Conservation (phyloP, 1,139 yeast species). For the Saccharomycopsis hybrid region DNA sequence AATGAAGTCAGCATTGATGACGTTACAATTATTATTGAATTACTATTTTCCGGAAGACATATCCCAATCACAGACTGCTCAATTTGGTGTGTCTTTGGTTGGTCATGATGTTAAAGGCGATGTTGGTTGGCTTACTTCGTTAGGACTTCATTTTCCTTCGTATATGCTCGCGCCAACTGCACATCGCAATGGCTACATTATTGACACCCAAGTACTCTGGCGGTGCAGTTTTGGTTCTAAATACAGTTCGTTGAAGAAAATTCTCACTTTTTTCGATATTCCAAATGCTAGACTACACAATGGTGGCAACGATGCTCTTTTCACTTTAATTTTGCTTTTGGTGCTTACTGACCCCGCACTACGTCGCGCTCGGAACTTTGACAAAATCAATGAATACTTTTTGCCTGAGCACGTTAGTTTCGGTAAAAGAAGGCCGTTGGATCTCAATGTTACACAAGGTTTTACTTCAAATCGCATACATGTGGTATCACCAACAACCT, state of each 20-base stretch:
- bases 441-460: too few relatives aligned
- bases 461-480: neutral
- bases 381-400: slow-evolving; percentile 25
- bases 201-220: slow-evolving; percentile 52
- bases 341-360: slow-evolving; percentile 48
- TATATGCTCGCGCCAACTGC: too few relatives aligned
- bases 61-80: slow-evolving; percentile 23
- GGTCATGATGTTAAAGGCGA: slow-evolving; percentile 71
- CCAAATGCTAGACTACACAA: slow-evolving; percentile 66
- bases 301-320: slow-evolving; percentile 81
- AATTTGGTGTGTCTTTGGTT: slow-evolving; percentile 38
- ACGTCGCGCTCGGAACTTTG: slow-evolving; percentile 31
- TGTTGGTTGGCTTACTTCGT: slow-evolving; percentile 41
- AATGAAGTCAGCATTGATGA: slow-evolving; percentile 32
- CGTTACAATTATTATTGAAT: slow-evolving; percentile 39
- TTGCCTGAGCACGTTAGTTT: slow-evolving; percentile 3
- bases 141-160: slow-evolving; percentile 44
- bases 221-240: slow-evolving; percentile 35
- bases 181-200: slow-evolving; percentile 7
- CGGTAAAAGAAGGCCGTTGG: too few relatives aligned
- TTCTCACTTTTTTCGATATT: slow-evolving; percentile 44
- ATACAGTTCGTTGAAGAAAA: slow-evolving; percentile 45
- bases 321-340: slow-evolving; percentile 50
- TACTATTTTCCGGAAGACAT: slow-evolving; percentile 32
- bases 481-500: neutral